Percentiles rank a stretch among this genome's conserved stretches.
These are phyloP conservation scores for Aspergillus nidulans DNA, from an alignment of 495 filamentous ascomycete genomes.

Conservation along the genomic window DNA sequence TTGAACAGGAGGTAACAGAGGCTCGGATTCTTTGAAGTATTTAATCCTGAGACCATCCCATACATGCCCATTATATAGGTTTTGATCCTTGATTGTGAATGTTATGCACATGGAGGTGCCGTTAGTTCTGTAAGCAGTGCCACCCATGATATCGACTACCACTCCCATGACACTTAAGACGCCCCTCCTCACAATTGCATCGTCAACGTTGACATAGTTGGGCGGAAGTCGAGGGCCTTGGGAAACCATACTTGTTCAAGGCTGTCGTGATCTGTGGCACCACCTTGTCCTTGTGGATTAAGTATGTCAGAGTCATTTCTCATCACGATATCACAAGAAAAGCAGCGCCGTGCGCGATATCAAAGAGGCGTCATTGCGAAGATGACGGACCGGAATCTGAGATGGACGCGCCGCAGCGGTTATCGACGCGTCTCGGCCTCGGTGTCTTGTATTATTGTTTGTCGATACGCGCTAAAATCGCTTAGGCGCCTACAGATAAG, in stretches of 20 bases:
- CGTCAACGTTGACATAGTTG: slow-evolving; percentile 32
- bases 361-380: not conserved
- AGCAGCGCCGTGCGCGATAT: not conserved
- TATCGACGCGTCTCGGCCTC: slow-evolving; percentile 4
- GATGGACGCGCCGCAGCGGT: not conserved
- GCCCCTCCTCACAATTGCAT: slow-evolving; percentile 27
- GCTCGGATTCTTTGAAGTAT: slow-evolving; percentile 42
- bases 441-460: not conserved
- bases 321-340: not conserved
- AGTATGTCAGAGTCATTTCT: not conserved
- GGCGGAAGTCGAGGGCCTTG: slow-evolving; percentile 1
- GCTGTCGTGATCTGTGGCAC: not conserved
- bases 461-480: slow-evolving; percentile 22
- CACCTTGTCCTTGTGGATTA: not conserved
- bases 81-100: slow-evolving; percentile 46
- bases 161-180: slow-evolving; percentile 43
- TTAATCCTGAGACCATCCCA: slow-evolving; percentile 47
- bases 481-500: slow-evolving; percentile 22
- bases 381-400: not conserved
- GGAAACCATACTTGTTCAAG: not conserved
- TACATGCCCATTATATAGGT: slow-evolving; percentile 24
- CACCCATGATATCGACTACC: slow-evolving; percentile 39
- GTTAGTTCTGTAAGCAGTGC: slow-evolving; percentile 21
- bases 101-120: slow-evolving; percentile 38
- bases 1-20: slow-evolving; percentile 33